Base-by-base conservation (phyloP, 2,329 filamentous ascomycete species). In the Cladosporium sphaerospermum region DNA sequence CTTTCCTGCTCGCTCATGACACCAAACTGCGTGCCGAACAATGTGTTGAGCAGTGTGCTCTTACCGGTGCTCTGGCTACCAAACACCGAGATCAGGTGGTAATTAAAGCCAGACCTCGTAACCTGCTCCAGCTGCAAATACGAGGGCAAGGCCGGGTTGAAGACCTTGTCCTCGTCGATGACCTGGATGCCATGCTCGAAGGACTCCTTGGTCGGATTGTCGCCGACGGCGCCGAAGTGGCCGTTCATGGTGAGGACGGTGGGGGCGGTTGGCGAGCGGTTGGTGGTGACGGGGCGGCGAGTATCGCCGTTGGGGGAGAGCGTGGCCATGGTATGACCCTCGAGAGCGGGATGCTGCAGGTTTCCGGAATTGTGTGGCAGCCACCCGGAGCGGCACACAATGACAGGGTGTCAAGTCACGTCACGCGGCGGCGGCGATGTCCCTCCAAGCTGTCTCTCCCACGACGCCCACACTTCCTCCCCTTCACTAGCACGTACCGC, bases 31-130 rank as follows among this genome's bases (percentile, higher is more conserved):
- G 93, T 99, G 58, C 89, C 89, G 69, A 99, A 99, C 54, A 99
- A 84, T 72, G 92, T 80, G 76, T 99, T 99, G 59, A 99, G 83
- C 43, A 99, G 80, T 5, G 93, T 99, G 43, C 93, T 97, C 76
- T 99, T 99, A 62, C 93, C 93, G 34, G 93, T 99, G 18, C 93
- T 97, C 77, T 99, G 93, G 54, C 92, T 97, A 41, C 93, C 93
- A 71, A 99, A 99, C 66, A 99, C 93, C 65, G 92, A 96, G 69
- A 99, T 96, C 67, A 99, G 83, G 73, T 99, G 93, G 75, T 99
- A 99, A 76, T 97, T 96, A 82, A 99, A 99, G 67, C 93, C 93
- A 58, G 91, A 84, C 56, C 88, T 84, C 62, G 89, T 87, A 62
- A 96, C 84, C 65, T 87, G 79, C 69, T 90, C 88, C 60, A 84